Conservation (phyloP, 1,284 basidiomycete species). For the Lentinula novae-zelandiae region DNA sequence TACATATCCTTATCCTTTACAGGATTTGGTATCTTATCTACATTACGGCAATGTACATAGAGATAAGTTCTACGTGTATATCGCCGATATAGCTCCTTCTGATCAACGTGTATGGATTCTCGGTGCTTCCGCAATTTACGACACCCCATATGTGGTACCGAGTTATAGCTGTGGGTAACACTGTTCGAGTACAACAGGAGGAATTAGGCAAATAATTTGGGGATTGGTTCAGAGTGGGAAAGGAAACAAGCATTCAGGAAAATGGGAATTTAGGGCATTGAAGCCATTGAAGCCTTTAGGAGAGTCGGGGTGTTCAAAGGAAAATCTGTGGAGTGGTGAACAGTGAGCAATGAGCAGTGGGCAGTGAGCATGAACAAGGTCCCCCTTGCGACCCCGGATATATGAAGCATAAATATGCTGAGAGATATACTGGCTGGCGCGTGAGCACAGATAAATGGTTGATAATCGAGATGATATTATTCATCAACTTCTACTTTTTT, state of each 20-base stretch:
- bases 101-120: not conserved
- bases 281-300: not conserved
- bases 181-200: not conserved
- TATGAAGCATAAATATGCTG: slow-evolving; percentile 7
- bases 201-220: not conserved
- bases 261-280: not conserved
- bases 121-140: not conserved
- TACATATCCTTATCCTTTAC: not conserved
- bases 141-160: not conserved
- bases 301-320: not conserved
- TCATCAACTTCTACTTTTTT: not conserved
- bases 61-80: not conserved
- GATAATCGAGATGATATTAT: not conserved
- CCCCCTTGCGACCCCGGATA: not conserved
- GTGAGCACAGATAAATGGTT: not conserved
- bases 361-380: not conserved
- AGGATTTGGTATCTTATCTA: not conserved
- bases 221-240: not conserved
- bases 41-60: not conserved
- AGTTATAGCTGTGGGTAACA: not conserved
- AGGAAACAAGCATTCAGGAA: not conserved
- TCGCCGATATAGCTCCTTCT: not conserved
- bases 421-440: not conserved
- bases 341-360: not conserved
- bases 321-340: not conserved